Base-by-base conservation (phyloP, 495 filamentous ascomycete species). In the Aspergillus wentii region DNA sequence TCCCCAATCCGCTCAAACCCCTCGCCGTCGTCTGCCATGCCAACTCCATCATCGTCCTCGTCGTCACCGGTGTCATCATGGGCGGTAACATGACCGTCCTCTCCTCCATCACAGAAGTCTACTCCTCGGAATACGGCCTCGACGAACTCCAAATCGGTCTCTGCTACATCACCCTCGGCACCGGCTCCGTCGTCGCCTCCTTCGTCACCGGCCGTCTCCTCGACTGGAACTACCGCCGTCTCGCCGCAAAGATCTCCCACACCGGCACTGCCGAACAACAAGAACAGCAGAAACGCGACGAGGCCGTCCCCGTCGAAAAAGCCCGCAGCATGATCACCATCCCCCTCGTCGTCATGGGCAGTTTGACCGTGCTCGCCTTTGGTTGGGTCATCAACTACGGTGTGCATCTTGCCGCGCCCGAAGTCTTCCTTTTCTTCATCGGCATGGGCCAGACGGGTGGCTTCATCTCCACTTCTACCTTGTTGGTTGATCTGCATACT, bases 401-500 rank as follows among this genome's bases (percentile, higher is more conserved):
- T 38, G 59, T 55, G 6, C 64, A 62, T 34, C 44, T 78, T 2
- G 62, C 65, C 1, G 73, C 68, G 3, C 70, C 70, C 8, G 53
- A 80, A 4, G 60, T 82, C 0, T 40, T 81, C 5, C 54, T 72
- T 0, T 80, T 79, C 38, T 49, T 79, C 31, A 57, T 76, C 26
- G 76, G 75, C 0, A 30, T 72, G 13, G 61, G 59, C 14, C 55
- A 76, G 10, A 74, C 74, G 0, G 74, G 68, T 1, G 64, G 66
- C 1, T 78, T 77, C 31, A 69, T 68, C 57, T 11, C 47, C 51
- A 34, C 13, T 30, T 35, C 31, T 14, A 33, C 33, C 17, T 36
- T 86, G 43, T 53, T 85, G 11, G 68, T 85, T 2, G 82, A 86
- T 40, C 56, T 83, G 8, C 74, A 79, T 38, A 41, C 72, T 64